Base-by-base conservation (phyloP, 208 protist species). In the Acanthamoeba sp. region DNA sequence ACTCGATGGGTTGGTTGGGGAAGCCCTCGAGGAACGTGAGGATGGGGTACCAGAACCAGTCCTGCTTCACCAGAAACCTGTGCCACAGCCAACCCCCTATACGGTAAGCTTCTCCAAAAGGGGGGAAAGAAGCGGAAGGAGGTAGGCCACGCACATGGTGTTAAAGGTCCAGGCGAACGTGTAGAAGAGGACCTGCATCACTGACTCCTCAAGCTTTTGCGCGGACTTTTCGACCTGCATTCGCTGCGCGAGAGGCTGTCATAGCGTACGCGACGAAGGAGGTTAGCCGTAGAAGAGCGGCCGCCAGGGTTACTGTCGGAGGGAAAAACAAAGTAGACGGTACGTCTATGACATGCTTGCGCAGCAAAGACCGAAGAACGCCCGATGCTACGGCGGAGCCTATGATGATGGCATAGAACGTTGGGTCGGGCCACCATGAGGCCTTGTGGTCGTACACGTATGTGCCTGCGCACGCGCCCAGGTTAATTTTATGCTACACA, bases 31-130 rank as follows among this genome's bases (percentile, higher is more conserved):
- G 82, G 48, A 90, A 90, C 42, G 50, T 69, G 38, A 90, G 32
- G 29, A 90, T 64, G 18, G 82, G 82, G 32, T 62, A 90, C 48
- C 57, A 90, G 48, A 90, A 90, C 82, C 82, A 90, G 36, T 90
- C 82, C 57, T 90, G 82, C 38, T 90, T 90, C 16, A 90, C 48
- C 57, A 90, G 45, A 62, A 90, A 90, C 34, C 36, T 90, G 48
- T 22, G 24, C 18, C 52, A 20, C 45, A n/a, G n/a, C n/a, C 7
- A 71, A 29, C n/a, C n/a, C n/a, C n/a, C n/a, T n/a, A n/a, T n/a
- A n/a, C n/a, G n/a, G n/a, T n/a, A n/a, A n/a, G n/a, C n/a, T n/a
- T n/a, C n/a, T 71, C 62, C 62, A 71, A 12, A 29, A 71, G 29
- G 34, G 34, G 34, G 24, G 27, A 84, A 36, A n/a, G n/a, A n/a